Base-by-base conservation (phyloP, 257 asterid genomes). In the Cordia subcordata region DNA sequence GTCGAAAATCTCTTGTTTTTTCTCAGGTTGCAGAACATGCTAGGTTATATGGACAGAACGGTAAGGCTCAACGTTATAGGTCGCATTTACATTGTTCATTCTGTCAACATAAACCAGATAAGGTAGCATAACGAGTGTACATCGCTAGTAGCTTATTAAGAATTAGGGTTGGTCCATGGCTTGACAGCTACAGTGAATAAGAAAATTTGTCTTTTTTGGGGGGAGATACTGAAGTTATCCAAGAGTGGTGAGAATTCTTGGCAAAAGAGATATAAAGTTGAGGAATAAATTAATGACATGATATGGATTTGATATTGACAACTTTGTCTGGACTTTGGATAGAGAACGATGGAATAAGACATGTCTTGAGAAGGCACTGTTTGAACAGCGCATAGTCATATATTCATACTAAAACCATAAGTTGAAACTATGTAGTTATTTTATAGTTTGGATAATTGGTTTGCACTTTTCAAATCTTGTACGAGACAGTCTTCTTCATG, bases 21-120 rank as follows among this genome's bases (percentile, higher is more conserved):
- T 81, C 78, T n/a, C 85, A 92, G 97, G 95, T 86, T 66, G 78
- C 77, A 18, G 81, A 86, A 50, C 86, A 93, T 46, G 85, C 81
- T 50, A 81, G 89, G 66, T 67, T 77, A 57, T 85, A 89, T 39
- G 99, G 99, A 60, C 83, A 81, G 67, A 93, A 93, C 49, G 94
- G 99, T 92, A 38, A 58, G 85, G 52, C 35, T 32, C 53, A 22
- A 18, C n/a, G 44, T 51, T 21, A 54, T 64, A 17, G 40, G 5
- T 11, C 33, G 13, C 35, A 18, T 21, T 8, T 18, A 52, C 17
- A 2, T 27, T 53, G 11, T 52, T 22, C 57, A 12, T 53, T 53
- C 8, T 50, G 20, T n/a, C 14, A 8, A 10, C 13, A 20, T 10
- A 50, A 15, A 50, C 10, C 59, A 54, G 49, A 22, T 16, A n/a